phyloP scores from a whole-genome alignment of 192 early-diverging fungal species.

The Martensiomyces pterosporus region DNA sequence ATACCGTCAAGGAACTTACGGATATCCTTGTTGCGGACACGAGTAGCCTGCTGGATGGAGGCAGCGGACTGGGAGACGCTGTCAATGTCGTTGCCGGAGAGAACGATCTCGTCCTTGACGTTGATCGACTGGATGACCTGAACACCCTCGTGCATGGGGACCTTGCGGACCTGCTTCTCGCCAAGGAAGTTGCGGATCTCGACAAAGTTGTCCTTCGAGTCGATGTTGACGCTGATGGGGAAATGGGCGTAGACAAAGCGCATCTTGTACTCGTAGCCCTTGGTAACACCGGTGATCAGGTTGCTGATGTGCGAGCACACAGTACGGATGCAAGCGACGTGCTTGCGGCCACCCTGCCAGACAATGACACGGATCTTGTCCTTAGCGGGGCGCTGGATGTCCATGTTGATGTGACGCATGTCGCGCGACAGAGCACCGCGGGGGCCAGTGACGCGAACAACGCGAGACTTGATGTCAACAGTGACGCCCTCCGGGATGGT shows the following conservation, averaged over 20 bases:
- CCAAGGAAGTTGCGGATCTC: conserved; percentile 99
- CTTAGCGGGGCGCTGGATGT: conserved; percentile 67
- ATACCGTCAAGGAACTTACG: conserved; percentile 99
- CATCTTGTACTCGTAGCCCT: conserved; percentile 99
- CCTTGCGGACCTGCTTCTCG: conserved; percentile 86
- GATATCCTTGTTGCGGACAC: conserved; percentile 99
- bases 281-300: conserved; percentile 97
- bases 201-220: conserved; percentile 66
- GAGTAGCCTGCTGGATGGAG: conserved; percentile 88
- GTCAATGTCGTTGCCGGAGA: conserved; percentile 91
- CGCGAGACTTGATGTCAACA: conserved; percentile 84
- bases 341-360: conserved; percentile 95
- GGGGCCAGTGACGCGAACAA: conserved; percentile 83
- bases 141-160: conserved; percentile 85
- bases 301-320: conserved; percentile 93
- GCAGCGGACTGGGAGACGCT: conserved; percentile 96
- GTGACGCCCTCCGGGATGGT: conserved; percentile 85
- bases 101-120: conserved; percentile 93
- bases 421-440: conserved; percentile 86
- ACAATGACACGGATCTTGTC: conserved; percentile 82
- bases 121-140: conserved; percentile 67
- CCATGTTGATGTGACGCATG: conserved; percentile 92
- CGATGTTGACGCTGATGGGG: conserved; percentile 95
- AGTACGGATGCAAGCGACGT: conserved; percentile 97
- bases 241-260: conserved; percentile 99